Evolutionary conservation across 352 stramenopile species (phyloP), one percentile per base, ranked within the genome.

Genomic region (Pythium pectinolyticum): DNA sequence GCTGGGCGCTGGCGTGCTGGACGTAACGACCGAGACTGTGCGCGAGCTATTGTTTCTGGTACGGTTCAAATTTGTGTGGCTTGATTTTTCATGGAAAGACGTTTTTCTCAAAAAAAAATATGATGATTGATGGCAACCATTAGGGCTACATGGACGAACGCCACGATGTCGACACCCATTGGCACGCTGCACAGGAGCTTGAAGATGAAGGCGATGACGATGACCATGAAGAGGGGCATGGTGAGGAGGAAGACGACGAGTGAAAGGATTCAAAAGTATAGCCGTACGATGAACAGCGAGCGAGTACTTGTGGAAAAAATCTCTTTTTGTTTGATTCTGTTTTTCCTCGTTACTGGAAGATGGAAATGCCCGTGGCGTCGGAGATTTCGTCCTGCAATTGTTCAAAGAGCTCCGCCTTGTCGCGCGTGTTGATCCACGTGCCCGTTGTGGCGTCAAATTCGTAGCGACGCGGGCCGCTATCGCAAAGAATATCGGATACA

Each of bases 381-480:
- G 84, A 59, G 63, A 96, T 91, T 67, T 96, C 88, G 10, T 79
- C 66, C 22, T 84, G 77, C 59, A 96, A 69, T 28, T 90, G 66
- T 54, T 84, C 68, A 64, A 88, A 74, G 28, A 96, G 62, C 66
- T 96, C 88, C 15, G 77, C 77, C 43, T 70, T 80, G 54, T 95
- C 88, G 35, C 82, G 75, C 49, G 84, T 95, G 74, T 94, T 95
- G 53, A 89, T 53, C 90, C 90, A 97, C 52, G 80, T 80, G 30
- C 77, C 73, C 15, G 68, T 80, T 43, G 72, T 71, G 10, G 67
- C 61, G 32, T 97, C 79, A 61, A 85, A 96, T 70, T 97, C 86
- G 68, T 96, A 97, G 32, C 90, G 84, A 70, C 92, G 92, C 25
- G 91, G 91, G 3, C 90, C 90, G 72, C 89, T 93, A 41, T n/a